A percentile compares a stretch with the other conserved stretches of the same genome.
Conservation (phyloP, 768 basidiomycete genomes). For the Hortiboletus flavorubellus region DNA sequence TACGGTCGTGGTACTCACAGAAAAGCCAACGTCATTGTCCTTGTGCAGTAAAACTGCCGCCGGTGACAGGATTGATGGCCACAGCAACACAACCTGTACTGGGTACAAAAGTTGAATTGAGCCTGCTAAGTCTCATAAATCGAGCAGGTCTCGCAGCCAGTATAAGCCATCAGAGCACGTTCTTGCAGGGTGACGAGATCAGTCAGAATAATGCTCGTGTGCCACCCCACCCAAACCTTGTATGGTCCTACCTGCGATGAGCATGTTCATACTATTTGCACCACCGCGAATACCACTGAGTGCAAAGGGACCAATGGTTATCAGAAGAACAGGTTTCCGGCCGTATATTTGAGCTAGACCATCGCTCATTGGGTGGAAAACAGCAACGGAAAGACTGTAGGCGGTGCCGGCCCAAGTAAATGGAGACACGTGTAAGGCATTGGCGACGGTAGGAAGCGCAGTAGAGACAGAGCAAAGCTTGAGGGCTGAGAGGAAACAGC, state of each 20-base stretch:
- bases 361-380: not conserved
- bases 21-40: conserved; percentile 37
- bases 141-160: conserved; percentile 25
- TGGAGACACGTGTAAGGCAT: not conserved
- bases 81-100: conserved; percentile 34
- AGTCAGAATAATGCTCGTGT: too few species aligned
- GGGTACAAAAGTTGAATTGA: not conserved
- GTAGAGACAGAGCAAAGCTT: too few species aligned
- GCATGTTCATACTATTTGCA: conserved; percentile 37
- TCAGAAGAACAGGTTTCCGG: not conserved
- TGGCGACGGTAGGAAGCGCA: not conserved
- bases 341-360: not conserved
- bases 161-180: conserved; percentile 37
- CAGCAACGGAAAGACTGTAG: not conserved
- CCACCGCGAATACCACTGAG: conserved; percentile 31
- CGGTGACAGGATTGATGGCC: conserved; percentile 33
- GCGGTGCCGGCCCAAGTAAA: not conserved
- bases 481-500: too few species aligned
- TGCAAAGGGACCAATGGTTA: not conserved
- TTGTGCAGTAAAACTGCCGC: conserved; percentile 29
- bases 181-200: too few species aligned
- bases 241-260: conserved; percentile 41
- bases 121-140: not conserved
- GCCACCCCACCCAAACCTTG: conserved; percentile 39
- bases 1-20: conserved; percentile 20